Conservation (phyloP, 805 yeast genomes). For the Yamadazyma akitaensis region DNA sequence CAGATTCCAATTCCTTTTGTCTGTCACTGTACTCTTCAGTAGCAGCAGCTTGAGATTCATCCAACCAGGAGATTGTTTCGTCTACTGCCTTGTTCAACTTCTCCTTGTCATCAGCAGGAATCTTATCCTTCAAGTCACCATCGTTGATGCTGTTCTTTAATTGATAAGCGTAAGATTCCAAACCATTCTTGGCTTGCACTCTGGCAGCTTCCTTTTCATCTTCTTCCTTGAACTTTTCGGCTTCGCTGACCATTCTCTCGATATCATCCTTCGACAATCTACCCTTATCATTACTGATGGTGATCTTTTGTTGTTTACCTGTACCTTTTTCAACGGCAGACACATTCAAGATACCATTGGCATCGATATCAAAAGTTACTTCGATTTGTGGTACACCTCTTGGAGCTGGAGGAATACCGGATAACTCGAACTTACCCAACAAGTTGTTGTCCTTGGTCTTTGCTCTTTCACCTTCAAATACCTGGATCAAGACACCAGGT, state of each 20-base stretch:
- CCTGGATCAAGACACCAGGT: slow-evolving; percentile 92
- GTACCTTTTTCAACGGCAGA: slow-evolving; percentile 91
- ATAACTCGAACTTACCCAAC: slow-evolving; percentile 81
- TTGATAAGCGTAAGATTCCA: slow-evolving; percentile 85
- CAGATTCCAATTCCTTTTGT: slow-evolving; percentile 38
- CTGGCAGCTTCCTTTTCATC: slow-evolving; percentile 80
- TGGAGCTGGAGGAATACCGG: slow-evolving; percentile 88
- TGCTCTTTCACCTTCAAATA: slow-evolving; percentile 95
- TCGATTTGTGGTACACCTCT: slow-evolving; percentile 90
- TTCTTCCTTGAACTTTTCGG: slow-evolving; percentile 90
- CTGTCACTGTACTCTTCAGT: slow-evolving; percentile 40
- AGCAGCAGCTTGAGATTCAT: slow-evolving; percentile 35
- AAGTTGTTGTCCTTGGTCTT: slow-evolving; percentile 90
- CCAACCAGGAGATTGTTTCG: slow-evolving; percentile 42
- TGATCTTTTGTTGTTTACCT: slow-evolving; percentile 86
- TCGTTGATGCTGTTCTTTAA: slow-evolving; percentile 66
- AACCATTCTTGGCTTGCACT: slow-evolving; percentile 82
- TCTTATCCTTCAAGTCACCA: slow-evolving; percentile 44
- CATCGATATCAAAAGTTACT: slow-evolving; percentile 84
- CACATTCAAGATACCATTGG: slow-evolving; percentile 83
- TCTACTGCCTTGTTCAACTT: slow-evolving; percentile 48
- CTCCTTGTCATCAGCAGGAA: slow-evolving; percentile 43
- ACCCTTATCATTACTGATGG: slow-evolving; percentile 92
- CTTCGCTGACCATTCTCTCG: slow-evolving; percentile 97
- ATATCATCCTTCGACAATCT: slow-evolving; percentile 91